These are phyloP conservation scores for Trichoderma asperellum DNA, from an alignment of 2,329 filamentous ascomycete species.

Conservation along the genomic window DNA sequence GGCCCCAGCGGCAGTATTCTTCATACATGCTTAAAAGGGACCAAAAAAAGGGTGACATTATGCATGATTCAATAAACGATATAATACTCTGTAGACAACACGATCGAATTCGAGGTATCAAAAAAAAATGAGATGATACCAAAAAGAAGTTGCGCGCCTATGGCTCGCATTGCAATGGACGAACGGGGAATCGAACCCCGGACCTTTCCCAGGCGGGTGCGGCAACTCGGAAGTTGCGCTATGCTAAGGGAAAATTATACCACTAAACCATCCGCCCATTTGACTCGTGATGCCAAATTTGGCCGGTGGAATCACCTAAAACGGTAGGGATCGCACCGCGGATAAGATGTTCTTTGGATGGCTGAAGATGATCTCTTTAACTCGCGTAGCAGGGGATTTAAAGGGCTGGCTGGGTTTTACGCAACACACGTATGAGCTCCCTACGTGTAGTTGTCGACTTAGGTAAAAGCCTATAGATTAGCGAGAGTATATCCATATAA, in stretches of 20 bases:
- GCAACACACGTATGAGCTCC: not conserved
- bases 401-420: not conserved
- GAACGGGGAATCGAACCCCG: conserved; percentile 31
- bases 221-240: not conserved
- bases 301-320: not conserved
- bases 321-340: not conserved
- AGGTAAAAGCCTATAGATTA: not conserved
- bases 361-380: not conserved
- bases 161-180: conserved; percentile 25
- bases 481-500: not conserved
- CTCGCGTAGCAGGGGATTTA: too few relatives aligned
- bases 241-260: conserved; percentile 29
- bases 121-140: not conserved
- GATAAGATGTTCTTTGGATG: not conserved
- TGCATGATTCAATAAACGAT: too few relatives aligned
- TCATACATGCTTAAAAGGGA: not conserved
- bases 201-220: conserved; percentile 28
- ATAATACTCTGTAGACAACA: too few relatives aligned
- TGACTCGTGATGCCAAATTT: not conserved
- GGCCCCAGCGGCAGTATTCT: not conserved
- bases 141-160: not conserved
- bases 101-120: not conserved
- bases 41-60: too few relatives aligned
- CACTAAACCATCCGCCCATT: conserved; percentile 28
- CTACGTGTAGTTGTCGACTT: not conserved